phyloP scores from a whole-genome alignment of 495 filamentous ascomycete genomes.

The Penicillium steckii region DNA sequence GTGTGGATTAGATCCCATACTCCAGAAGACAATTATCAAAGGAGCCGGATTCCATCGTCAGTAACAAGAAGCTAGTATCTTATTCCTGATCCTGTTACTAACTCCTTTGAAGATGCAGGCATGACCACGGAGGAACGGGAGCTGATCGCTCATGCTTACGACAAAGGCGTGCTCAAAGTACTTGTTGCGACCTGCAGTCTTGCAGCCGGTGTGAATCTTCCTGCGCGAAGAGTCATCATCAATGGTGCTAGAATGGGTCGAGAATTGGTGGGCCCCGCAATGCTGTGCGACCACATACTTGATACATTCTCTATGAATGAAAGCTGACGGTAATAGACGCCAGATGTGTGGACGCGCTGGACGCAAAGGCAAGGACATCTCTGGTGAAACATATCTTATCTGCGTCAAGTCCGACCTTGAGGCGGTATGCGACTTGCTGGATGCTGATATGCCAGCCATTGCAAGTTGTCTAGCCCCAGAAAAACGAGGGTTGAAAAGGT shows the following conservation, averaged over 20 bases:
- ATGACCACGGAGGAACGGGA: constrained; percentile 81
- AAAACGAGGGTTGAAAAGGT: constrained; percentile 67
- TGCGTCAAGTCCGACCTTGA: constrained; percentile 70
- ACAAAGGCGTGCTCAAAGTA: constrained; percentile 65
- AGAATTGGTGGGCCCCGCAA: constrained; percentile 72
- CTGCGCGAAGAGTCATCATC: constrained; percentile 74
- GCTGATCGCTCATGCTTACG: constrained; percentile 69
- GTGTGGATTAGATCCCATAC: constrained; percentile 64
- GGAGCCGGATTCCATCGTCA: constrained; percentile 79
- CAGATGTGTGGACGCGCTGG: constrained; percentile 86
- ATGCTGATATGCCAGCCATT: constrained; percentile 70
- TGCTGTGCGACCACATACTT: constrained; percentile 52
- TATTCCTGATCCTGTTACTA: neutral
- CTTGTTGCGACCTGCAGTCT: constrained; percentile 82
- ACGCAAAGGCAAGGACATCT: constrained; percentile 78
- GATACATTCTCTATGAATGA: neutral
- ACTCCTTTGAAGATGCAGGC: constrained; percentile 56
- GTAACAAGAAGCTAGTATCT: constrained; percentile 11
- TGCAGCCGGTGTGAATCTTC: constrained; percentile 81
- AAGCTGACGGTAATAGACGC: constrained; percentile 42
- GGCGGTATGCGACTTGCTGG: constrained; percentile 66
- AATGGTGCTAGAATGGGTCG: constrained; percentile 77
- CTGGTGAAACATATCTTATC: constrained; percentile 79
- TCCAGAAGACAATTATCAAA: constrained; percentile 61
- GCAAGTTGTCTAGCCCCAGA: constrained; percentile 70